A percentile compares a stretch with the other conserved stretches of the same genome.
phyloP scores from a whole-genome alignment of 169 alveolate species.

The Toxoplasma gondii region DNA sequence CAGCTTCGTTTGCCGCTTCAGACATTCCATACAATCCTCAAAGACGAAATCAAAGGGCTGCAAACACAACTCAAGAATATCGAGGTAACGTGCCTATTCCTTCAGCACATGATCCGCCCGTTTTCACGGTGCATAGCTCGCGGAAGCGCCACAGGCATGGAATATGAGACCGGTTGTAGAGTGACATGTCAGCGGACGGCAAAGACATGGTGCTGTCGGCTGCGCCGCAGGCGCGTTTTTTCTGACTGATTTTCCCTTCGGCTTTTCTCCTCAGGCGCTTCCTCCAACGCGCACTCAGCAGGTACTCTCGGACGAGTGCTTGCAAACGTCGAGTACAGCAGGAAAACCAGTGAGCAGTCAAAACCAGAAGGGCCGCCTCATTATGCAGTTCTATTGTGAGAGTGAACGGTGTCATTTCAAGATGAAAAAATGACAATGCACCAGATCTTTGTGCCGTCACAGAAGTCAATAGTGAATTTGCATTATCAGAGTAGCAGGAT shows the following conservation, averaged over 20 bases:
- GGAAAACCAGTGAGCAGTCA: neutral
- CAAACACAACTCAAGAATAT: conserved; percentile 54
- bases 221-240: too few species aligned
- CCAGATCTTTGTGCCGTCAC: too few species aligned
- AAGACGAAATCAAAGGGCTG: conserved; percentile 55
- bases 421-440: too few species aligned
- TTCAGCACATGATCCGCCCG: neutral
- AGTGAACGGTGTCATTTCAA: too few species aligned
- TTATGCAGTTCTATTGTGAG: too few species aligned
- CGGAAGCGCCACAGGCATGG: too few species aligned
- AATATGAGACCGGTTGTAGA: neutral
- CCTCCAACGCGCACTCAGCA: neutral
- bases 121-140: neutral
- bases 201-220: too few species aligned
- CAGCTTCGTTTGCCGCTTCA: neutral
- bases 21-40: conserved; percentile 60
- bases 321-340: neutral
- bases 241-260: neutral
- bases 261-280: neutral
- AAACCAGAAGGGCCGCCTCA: too few species aligned
- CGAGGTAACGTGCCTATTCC: conserved; percentile 42
- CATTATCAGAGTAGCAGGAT: too few species aligned
- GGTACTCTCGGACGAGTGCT: neutral
- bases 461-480: too few species aligned
- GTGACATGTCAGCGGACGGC: neutral